Evolutionary conservation across 495 filamentous ascomycete species (phyloP).

Genomic region (Elaphomyces granulatus): DNA sequence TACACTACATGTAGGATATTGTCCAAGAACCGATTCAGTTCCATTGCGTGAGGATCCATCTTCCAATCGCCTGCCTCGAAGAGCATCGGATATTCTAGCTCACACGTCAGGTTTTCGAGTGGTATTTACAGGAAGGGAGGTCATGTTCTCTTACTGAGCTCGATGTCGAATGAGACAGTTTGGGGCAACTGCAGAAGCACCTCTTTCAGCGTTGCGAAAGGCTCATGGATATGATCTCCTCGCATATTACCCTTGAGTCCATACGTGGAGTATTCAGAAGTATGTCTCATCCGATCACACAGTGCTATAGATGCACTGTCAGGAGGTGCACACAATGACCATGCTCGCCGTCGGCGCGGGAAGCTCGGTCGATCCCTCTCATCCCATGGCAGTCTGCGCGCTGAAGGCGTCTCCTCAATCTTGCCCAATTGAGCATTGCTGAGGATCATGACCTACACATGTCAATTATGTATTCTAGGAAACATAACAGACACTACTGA

Average conservation of each 20-base stretch:
- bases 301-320: conserved; percentile 7
- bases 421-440: conserved; percentile 19
- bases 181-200: conserved; percentile 20
- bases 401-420: conserved; percentile 60
- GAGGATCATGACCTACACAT: conserved; percentile 11
- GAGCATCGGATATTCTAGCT: conserved; percentile 23
- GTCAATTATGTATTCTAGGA: conserved; percentile 12
- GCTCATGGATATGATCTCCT: conserved; percentile 22
- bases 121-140: conserved; percentile 1
- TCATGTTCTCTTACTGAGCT: conserved; percentile 19
- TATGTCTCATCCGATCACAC: conserved; percentile 20
- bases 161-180: conserved; percentile 22
- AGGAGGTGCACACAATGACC: conserved; percentile 4
- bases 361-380: no score
- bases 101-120: no score
- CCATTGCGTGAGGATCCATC: conserved; percentile 21
- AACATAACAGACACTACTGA: conserved; percentile 6
- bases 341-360: conserved; percentile 7
- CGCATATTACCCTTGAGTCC: conserved; percentile 25
- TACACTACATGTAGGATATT: conserved; percentile 19
- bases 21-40: conserved; percentile 30
- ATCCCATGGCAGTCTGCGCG: no score
- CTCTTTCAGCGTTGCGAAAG: conserved; percentile 23
- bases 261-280: conserved; percentile 20
- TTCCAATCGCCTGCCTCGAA: conserved; percentile 25